phyloP scores from a whole-genome alignment of 352 stramenopile species.

The Thraustochytrium striatum region DNA sequence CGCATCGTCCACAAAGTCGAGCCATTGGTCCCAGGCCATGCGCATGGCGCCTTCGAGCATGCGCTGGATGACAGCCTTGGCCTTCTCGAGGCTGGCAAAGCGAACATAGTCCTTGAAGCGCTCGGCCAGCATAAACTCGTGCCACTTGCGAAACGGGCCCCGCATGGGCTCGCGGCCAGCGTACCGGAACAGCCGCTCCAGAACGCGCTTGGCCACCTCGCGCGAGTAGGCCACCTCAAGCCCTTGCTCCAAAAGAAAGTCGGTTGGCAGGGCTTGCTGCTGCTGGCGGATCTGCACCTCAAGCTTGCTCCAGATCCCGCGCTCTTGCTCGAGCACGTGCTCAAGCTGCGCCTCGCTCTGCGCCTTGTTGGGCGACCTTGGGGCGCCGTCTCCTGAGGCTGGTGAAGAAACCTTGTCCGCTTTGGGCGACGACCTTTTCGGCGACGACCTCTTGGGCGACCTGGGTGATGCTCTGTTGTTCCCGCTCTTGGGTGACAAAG shows the following conservation, averaged over 20 bases:
- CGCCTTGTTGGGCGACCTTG: too few relatives aligned
- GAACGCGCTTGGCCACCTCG: constrained; percentile 4
- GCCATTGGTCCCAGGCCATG: neutral
- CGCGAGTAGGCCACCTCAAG: constrained; percentile 36
- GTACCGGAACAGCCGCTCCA: constrained; percentile 33
- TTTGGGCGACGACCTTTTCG: neutral
- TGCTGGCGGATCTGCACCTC: neutral
- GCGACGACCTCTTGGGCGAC: neutral
- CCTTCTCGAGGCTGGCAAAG: constrained; percentile 16
- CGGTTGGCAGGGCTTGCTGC: neutral
- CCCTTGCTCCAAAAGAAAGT: constrained; percentile 34
- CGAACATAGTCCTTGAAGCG: constrained; percentile 30
- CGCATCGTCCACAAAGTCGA: constrained; percentile 8
- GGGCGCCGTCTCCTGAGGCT: neutral
- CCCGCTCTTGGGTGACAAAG: neutral
- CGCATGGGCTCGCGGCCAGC: constrained; percentile 26
- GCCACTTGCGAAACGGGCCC: constrained; percentile 36
- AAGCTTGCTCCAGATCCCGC: neutral
- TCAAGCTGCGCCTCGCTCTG: neutral
- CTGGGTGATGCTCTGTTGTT: neutral
- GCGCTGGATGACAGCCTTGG: neutral
- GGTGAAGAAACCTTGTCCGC: neutral
- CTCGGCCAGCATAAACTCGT: constrained; percentile 1
- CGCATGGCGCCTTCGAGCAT: neutral
- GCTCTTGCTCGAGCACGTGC: constrained; percentile 12